Evolutionary conservation across 768 basidiomycete species (phyloP).

Genomic region (Leccinum incarnatum): DNA sequence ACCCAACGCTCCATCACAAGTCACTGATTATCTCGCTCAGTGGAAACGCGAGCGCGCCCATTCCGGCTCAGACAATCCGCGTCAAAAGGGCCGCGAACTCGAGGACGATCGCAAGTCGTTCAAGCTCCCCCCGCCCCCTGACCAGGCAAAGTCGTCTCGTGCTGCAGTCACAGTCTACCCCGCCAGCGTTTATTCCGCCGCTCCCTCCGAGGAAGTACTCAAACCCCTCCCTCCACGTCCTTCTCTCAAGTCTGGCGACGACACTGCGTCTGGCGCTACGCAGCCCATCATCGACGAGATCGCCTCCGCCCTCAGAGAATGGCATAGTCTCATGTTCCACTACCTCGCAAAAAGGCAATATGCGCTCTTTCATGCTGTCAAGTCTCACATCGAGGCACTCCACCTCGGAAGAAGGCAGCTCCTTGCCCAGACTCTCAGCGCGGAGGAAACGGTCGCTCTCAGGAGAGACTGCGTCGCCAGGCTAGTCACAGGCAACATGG

Average conservation of each 20-base stretch:
- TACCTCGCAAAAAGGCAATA: slow-evolving; percentile 91
- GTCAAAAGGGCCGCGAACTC: slow-evolving; percentile 52
- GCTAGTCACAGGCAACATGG: slow-evolving; percentile 86
- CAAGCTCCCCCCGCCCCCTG: slow-evolving; percentile 69
- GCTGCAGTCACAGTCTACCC: slow-evolving; percentile 72
- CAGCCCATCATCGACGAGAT: slow-evolving; percentile 98
- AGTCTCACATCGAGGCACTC: slow-evolving; percentile 85
- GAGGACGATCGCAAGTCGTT: slow-evolving; percentile 61
- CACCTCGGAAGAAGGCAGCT: slow-evolving; percentile 91
- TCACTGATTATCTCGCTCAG: slow-evolving; percentile 45
- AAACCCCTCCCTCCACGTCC: slow-evolving; percentile 88
- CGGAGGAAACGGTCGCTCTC: slow-evolving; percentile 80
- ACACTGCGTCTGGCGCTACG: slow-evolving; percentile 74
- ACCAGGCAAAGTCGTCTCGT: slow-evolving; percentile 70
- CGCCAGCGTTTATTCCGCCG: slow-evolving; percentile 70
- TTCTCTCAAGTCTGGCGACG: slow-evolving; percentile 92
- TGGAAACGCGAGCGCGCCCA: slow-evolving; percentile 39
- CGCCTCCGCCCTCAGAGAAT: slow-evolving; percentile 93
- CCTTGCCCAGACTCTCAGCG: slow-evolving; percentile 80
- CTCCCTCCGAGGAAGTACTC: slow-evolving; percentile 60
- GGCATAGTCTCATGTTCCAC: slow-evolving; percentile 89
- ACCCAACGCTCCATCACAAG: slow-evolving; percentile 35
- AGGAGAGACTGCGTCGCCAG: slow-evolving; percentile 84
- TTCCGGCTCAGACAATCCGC: slow-evolving; percentile 27
- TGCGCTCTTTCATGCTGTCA: slow-evolving; percentile 80